phyloP scores from a whole-genome alignment of 2,329 filamentous ascomycete genomes.

The Penicillium sp. region DNA sequence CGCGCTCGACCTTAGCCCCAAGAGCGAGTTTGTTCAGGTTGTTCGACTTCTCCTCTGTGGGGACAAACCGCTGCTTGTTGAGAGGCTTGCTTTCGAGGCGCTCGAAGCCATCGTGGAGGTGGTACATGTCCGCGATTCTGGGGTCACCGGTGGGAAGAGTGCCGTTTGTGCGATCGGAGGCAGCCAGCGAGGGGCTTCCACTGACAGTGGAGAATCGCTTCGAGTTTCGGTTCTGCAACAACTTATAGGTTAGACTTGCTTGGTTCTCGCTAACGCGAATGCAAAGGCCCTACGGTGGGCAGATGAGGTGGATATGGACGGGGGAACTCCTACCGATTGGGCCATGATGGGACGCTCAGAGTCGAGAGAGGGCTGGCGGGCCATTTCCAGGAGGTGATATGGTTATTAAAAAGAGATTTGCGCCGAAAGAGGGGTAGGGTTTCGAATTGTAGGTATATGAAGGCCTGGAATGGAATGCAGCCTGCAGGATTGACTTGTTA shows the following conservation, averaged over 20 bases:
- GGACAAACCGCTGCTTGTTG: slow-evolving; percentile 67
- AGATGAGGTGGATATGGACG: not conserved
- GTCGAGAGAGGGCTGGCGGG: slow-evolving; percentile 42
- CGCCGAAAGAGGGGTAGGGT: not conserved
- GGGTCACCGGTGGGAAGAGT: slow-evolving; percentile 40
- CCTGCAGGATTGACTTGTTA: slow-evolving; percentile 5
- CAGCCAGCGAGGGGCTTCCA: slow-evolving; percentile 39
- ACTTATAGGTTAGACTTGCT: slow-evolving; percentile 12
- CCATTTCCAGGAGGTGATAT: slow-evolving; percentile 20
- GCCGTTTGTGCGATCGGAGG: slow-evolving; percentile 39
- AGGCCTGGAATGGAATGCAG: not conserved
- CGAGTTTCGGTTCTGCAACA: slow-evolving; percentile 41
- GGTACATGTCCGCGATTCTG: slow-evolving; percentile 57
- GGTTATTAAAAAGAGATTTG: not conserved
- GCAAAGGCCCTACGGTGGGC: not conserved
- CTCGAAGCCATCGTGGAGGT: slow-evolving; percentile 70
- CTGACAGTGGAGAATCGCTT: slow-evolving; percentile 48
- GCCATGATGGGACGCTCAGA: slow-evolving; percentile 50
- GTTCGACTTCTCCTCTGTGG: slow-evolving; percentile 70
- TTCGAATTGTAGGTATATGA: slow-evolving; percentile 1
- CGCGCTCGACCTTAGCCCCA: slow-evolving; percentile 81
- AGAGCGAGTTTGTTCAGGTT: slow-evolving; percentile 78
- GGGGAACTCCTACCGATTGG: slow-evolving; percentile 38
- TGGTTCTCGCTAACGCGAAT: not conserved
- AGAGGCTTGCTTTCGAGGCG: slow-evolving; percentile 86